Percentiles rank a stretch among this genome's conserved stretches.
phyloP scores from a whole-genome alignment of 805 yeast species.

The Yarrowia alimentaria region DNA sequence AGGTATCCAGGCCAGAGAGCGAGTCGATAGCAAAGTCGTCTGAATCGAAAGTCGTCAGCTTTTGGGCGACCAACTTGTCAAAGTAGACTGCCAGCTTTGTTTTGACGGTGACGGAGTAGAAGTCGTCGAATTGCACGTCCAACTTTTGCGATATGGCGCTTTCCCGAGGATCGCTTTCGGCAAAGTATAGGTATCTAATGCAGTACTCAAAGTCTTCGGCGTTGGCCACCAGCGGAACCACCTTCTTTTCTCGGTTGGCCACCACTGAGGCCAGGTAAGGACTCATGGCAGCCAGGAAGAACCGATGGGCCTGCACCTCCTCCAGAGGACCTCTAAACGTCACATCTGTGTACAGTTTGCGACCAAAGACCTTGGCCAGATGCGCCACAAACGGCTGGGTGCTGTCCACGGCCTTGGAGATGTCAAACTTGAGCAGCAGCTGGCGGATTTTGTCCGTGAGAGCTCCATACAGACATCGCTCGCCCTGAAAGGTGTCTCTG shows the following conservation, averaged over 20 bases:
- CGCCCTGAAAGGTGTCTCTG: constrained; percentile 79
- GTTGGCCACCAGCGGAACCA: neutral
- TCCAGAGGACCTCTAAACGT: neutral
- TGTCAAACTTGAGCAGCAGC: constrained; percentile 56
- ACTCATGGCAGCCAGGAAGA: constrained; percentile 37
- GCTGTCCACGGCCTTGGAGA: constrained; percentile 64
- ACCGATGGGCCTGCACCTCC: constrained; percentile 33
- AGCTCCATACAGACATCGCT: constrained; percentile 75
- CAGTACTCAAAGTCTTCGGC: constrained; percentile 14
- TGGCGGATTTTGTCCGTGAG: constrained; percentile 63
- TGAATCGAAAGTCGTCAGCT: constrained; percentile 1
- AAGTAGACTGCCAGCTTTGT: constrained; percentile 12
- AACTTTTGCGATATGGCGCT: neutral
- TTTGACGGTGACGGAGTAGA: constrained; percentile 4
- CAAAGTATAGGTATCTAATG: constrained; percentile 12
- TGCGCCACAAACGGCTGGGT: constrained; percentile 73
- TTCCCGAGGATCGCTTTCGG: neutral
- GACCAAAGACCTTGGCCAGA: constrained; percentile 48
- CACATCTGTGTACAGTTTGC: neutral
- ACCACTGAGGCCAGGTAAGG: constrained; percentile 27
- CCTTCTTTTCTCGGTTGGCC: neutral
- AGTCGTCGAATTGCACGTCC: constrained; percentile 6
- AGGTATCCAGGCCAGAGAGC: neutral
- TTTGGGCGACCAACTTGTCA: constrained; percentile 2
- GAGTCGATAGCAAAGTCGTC: neutral